Percentiles rank a stretch among this genome's conserved stretches.
phyloP scores from a whole-genome alignment of 768 basidiomycete genomes.

The Suillus cothurnatus region DNA sequence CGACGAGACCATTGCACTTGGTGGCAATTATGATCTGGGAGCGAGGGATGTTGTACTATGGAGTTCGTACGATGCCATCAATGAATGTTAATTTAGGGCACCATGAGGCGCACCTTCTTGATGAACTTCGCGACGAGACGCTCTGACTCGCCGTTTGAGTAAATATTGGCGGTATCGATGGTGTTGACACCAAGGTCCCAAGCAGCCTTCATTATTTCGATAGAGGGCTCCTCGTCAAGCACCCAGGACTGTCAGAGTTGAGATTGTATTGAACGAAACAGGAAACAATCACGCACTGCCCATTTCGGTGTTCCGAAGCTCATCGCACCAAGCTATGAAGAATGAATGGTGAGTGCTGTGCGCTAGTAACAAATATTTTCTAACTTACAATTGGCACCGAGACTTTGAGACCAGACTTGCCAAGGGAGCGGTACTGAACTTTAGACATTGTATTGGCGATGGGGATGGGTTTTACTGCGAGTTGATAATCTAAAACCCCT shows the following conservation, averaged over 20 bases:
- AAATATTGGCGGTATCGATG: conserved; percentile 43
- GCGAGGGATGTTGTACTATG: conserved; percentile 36
- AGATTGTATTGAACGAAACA: neutral
- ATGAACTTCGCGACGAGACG: conserved; percentile 39
- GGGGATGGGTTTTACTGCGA: neutral
- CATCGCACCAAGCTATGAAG: conserved; percentile 30
- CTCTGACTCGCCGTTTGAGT: conserved; percentile 41
- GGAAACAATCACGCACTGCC: conserved; percentile 19
- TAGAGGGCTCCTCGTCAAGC: conserved; percentile 29
- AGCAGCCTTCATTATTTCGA: conserved; percentile 40
- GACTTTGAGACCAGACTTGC: conserved; percentile 34
- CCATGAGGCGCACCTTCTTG: conserved; percentile 28
- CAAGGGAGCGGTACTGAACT: conserved; percentile 33
- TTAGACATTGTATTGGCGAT: conserved; percentile 14
- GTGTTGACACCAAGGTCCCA: conserved; percentile 43
- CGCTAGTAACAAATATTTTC: neutral
- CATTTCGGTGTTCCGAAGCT: conserved; percentile 30
- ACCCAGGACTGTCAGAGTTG: conserved; percentile 23
- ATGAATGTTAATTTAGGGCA: neutral
- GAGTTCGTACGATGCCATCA: neutral
- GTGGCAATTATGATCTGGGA: conserved; percentile 34
- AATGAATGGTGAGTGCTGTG: neutral
- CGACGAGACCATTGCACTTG: conserved; percentile 27
- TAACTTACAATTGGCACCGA: conserved; percentile 36
- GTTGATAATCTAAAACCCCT: too few species aligned